Evolutionary conservation across 306 rosid genomes (phyloP), one percentile per base, ranked within the genome.

Genomic region (Acacia crassicarpa): DNA sequence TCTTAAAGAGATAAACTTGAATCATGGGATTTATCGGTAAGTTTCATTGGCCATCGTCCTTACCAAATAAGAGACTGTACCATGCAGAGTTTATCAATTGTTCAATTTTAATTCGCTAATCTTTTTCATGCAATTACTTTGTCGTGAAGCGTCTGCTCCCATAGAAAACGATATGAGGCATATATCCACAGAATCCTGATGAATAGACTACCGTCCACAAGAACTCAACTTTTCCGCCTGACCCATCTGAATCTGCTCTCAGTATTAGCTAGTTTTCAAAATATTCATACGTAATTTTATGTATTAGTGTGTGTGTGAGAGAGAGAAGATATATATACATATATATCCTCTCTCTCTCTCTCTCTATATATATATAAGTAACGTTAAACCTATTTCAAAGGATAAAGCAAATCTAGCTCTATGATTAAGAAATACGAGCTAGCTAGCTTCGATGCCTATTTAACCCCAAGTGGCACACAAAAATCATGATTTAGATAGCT

Each of bases 171-270:
- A 48, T 48, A 48, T 6, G 58, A 58, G 17, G 33, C 40, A 12
- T 58, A 54, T 75, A 13, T 58, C 69, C 53, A 10, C 56, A 13
- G 45, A 19, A 58, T 41, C 69, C 69, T 40, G 16, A 40, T 44
- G 61, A 75, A 13, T 43, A 5, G 74, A 69, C 74, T 68, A 20
- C 40, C 46, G 79, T 48, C 67, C 68, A 48, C 76, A 62, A 67
- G 48, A 77, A 43, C 45, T 72, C 35, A 67, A 72, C 77, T 48
- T 67, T 76, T 22, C 30, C 56, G 77, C 30, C 56, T 80, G 89
- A 67, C 84, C 79, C 81, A 51, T 67, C 3, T 74, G 41, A 35
- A 48, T 73, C 62, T 61, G 54, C 53, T 9, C 13, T 44, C 48
- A 44, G 48, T 44, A 8, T 44, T 11, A 44, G 48, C 48, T 44